Evolutionary conservation across 345 rosid genomes (phyloP).

Genomic region (Kandelia obovata): DNA sequence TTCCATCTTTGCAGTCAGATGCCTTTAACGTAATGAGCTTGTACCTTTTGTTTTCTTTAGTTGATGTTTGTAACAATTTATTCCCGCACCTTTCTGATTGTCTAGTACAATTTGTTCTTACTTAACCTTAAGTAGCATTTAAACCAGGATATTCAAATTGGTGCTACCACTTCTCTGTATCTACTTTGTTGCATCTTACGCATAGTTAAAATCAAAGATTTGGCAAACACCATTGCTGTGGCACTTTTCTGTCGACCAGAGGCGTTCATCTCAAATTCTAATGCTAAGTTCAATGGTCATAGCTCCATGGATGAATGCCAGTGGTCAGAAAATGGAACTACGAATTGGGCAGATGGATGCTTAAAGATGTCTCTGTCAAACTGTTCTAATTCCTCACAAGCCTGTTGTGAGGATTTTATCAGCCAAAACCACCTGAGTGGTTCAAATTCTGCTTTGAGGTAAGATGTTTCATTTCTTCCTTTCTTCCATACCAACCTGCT

Average conservation of each 20-base stretch:
- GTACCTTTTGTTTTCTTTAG: slow-evolving; percentile 17
- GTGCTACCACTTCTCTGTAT: slow-evolving; percentile 78
- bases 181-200: slow-evolving; percentile 92
- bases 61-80: slow-evolving; percentile 4
- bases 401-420: slow-evolving; percentile 34
- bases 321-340: slow-evolving; percentile 32
- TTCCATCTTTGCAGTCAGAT: slow-evolving; percentile 67
- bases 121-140: slow-evolving; percentile 27
- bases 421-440: slow-evolving; percentile 21
- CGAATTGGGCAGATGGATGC: slow-evolving; percentile 29
- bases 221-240: slow-evolving; percentile 91
- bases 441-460: slow-evolving; percentile 62
- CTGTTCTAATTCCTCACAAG: slow-evolving; percentile 38
- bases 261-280: slow-evolving; percentile 47
- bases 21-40: slow-evolving; percentile 47
- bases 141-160: slow-evolving; percentile 58
- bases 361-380: slow-evolving; percentile 32
- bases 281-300: slow-evolving; percentile 60
- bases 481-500: background rate
- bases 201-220: slow-evolving; percentile 90
- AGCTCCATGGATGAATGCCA: slow-evolving; percentile 32
- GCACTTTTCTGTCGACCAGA: slow-evolving; percentile 71
- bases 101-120: slow-evolving; percentile 6
- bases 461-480: slow-evolving; percentile 14
- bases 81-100: background rate